phyloP scores from a whole-genome alignment of 2,329 filamentous ascomycete genomes.

The Knufia petricola region DNA sequence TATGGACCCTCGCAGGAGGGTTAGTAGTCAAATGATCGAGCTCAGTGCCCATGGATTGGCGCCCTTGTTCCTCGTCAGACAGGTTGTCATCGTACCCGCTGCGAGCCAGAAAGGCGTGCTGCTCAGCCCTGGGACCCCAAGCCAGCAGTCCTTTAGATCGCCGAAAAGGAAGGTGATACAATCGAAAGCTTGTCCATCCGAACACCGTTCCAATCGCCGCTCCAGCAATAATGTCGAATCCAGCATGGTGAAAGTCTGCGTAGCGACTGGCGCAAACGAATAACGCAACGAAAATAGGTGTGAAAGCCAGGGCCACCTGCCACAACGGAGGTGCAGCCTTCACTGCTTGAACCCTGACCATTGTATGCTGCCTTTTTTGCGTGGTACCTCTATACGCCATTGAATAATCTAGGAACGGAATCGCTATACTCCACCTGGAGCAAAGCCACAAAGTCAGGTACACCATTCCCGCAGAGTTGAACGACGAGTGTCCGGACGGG shows the following conservation, averaged over 20 bases:
- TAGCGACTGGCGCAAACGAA: constrained; percentile 76
- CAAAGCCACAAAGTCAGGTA: constrained; percentile 85
- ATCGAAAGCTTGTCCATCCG: constrained; percentile 68
- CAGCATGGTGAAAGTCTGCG: constrained; percentile 79
- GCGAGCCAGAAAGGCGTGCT: too few relatives aligned
- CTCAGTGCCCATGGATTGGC: too few relatives aligned
- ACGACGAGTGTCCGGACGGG: constrained; percentile 64
- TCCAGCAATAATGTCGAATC: constrained; percentile 82
- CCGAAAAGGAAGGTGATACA: constrained; percentile 73
- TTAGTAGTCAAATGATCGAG: too few relatives aligned
- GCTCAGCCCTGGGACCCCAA: too few relatives aligned
- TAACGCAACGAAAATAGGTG: constrained; percentile 63
- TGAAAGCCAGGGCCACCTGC: constrained; percentile 57
- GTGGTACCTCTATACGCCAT: not conserved
- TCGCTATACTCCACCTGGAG: constrained; percentile 39
- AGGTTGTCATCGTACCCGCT: too few relatives aligned
- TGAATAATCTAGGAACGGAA: constrained; percentile 32
- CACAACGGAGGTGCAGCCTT: constrained; percentile 75
- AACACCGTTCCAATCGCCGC: constrained; percentile 62
- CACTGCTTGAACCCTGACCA: constrained; percentile 45
- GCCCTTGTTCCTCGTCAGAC: too few relatives aligned
- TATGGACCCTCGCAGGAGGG: too few relatives aligned
- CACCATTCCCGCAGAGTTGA: constrained; percentile 66
- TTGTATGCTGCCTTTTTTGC: constrained; percentile 1
- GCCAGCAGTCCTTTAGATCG: constrained; percentile 39